These are phyloP conservation scores for Aspergillus sp. DNA, from an alignment of 2,329 filamentous ascomycete species.

Conservation along the genomic window DNA sequence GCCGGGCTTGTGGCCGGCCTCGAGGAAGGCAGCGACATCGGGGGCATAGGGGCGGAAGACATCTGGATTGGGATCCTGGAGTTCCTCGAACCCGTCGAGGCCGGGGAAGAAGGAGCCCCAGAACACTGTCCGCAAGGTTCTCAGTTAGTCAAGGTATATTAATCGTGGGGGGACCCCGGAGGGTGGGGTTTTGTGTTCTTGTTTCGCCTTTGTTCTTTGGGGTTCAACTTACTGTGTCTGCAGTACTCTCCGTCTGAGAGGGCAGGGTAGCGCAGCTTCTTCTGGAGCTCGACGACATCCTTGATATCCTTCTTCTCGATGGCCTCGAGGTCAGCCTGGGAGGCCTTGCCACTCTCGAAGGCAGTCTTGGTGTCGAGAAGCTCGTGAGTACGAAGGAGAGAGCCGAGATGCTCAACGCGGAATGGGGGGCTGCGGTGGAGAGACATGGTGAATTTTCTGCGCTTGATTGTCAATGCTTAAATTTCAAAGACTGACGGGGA, in stretches of 20 bases:
- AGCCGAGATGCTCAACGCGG: conserved; percentile 72
- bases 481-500: not conserved
- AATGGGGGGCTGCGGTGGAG: conserved; percentile 57
- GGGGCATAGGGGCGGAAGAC: conserved; percentile 61
- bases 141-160: conserved; percentile 1
- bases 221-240: conserved; percentile 38
- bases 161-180: not conserved
- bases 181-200: not conserved
- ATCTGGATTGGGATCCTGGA: conserved; percentile 47
- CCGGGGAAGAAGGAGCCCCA: conserved; percentile 58
- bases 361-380: conserved; percentile 61
- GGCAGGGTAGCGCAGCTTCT: conserved; percentile 60
- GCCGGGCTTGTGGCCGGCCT: conserved; percentile 57
- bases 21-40: conserved; percentile 62
- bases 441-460: conserved; percentile 25
- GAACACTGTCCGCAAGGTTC: conserved; percentile 44
- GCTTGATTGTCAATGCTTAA: not conserved
- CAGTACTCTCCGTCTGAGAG: conserved; percentile 70
- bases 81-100: conserved; percentile 56
- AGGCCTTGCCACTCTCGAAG: conserved; percentile 56
- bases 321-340: conserved; percentile 56
- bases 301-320: conserved; percentile 67
- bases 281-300: conserved; percentile 65
- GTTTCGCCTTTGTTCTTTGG: not conserved
- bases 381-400: conserved; percentile 64